Conservation (phyloP, 2,329 filamentous ascomycete species). For the Dendryphion nanum region DNA sequence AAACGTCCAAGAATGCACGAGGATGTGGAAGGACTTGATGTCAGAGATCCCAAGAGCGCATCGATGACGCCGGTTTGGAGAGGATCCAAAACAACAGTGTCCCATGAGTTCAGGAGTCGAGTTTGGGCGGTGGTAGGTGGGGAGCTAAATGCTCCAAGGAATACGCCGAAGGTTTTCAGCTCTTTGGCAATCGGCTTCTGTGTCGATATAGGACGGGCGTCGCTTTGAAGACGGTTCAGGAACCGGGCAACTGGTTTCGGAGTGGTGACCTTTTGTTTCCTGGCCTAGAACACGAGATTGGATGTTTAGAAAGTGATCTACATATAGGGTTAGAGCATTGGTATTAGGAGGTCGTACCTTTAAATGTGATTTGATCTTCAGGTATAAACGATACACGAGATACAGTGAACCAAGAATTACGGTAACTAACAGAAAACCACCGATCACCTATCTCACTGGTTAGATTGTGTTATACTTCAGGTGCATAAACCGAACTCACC, state of each 20-base stretch:
- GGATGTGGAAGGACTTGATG: neutral
- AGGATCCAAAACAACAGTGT: constrained; percentile 21
- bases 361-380: neutral
- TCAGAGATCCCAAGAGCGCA: constrained; percentile 20
- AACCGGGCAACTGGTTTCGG: neutral
- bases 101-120: constrained; percentile 19
- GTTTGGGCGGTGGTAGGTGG: constrained; percentile 13
- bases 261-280: neutral
- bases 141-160: constrained; percentile 20
- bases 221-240: neutral
- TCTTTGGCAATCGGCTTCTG: neutral
- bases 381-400: neutral
- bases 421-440: neutral
- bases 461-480: too few species aligned
- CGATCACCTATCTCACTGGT: too few species aligned
- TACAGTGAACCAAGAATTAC: neutral
- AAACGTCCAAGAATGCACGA: neutral
- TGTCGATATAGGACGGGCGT: neutral
- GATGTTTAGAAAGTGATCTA: neutral
- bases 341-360: neutral
- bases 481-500: too few species aligned
- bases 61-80: constrained; percentile 12
- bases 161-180: constrained; percentile 23
- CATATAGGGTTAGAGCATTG: neutral
- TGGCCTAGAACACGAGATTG: neutral